These are phyloP conservation scores for Mycena olivaceomarginata DNA, from an alignment of 768 basidiomycete genomes.

Conservation along the genomic window DNA sequence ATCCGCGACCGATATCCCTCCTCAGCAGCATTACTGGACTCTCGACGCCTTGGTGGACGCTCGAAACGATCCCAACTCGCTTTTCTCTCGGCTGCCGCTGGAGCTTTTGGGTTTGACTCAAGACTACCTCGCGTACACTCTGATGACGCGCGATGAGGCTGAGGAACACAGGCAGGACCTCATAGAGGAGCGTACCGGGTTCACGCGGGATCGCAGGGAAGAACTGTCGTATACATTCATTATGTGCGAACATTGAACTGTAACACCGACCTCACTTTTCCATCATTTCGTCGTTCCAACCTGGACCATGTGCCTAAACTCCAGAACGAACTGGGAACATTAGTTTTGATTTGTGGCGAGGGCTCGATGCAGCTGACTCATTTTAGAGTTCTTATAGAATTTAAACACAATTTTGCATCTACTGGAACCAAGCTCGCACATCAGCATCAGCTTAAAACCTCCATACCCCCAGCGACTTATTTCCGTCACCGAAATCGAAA, in stretches of 20 bases:
- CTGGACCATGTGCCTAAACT: too few relatives aligned
- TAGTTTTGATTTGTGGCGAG: too few relatives aligned
- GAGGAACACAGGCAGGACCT: constrained; percentile 30
- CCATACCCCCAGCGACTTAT: too few relatives aligned
- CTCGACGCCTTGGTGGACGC: constrained; percentile 40
- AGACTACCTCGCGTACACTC: not conserved
- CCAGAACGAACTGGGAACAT: too few relatives aligned
- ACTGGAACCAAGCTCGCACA: too few relatives aligned
- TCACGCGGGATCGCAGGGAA: not conserved
- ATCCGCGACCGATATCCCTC: constrained; percentile 52
- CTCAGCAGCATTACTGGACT: constrained; percentile 57
- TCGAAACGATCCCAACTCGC: constrained; percentile 2
- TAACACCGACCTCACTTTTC: too few relatives aligned
- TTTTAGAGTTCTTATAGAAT: too few relatives aligned
- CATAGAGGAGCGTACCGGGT: constrained; percentile 42
- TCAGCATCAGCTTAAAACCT: too few relatives aligned
- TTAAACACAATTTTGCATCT: too few relatives aligned
- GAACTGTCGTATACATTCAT: constrained; percentile 26
- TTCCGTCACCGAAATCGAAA: too few relatives aligned
- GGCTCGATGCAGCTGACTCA: too few relatives aligned
- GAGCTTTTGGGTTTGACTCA: constrained; percentile 23
- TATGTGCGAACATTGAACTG: constrained; percentile 39
- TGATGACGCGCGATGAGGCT: constrained; percentile 27
- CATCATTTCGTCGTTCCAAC: too few relatives aligned
- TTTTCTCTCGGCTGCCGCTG: constrained; percentile 17